phyloP scores from a whole-genome alignment of 169 alveolate species.

The Plasmodium cynomolgi region DNA sequence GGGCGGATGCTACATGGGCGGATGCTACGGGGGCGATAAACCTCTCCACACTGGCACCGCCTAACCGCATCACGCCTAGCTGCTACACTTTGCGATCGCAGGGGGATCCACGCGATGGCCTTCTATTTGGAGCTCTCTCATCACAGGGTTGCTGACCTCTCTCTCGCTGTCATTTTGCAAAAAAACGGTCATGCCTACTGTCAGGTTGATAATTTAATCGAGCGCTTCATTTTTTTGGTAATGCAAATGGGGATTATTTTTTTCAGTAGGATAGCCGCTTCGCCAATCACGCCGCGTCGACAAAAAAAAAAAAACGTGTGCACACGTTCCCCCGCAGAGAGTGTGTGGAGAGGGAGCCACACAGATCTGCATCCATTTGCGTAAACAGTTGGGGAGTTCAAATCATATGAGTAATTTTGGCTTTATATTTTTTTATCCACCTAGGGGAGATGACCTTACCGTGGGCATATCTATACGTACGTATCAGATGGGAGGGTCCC shows the following conservation, averaged over 20 bases:
- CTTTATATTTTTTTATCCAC: neutral
- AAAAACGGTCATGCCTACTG: neutral
- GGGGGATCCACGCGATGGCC: neutral
- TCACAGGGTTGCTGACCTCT: neutral
- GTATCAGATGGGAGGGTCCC: neutral
- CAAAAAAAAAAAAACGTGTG: neutral
- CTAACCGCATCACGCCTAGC: neutral
- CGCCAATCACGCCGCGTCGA: neutral
- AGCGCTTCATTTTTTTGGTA: neutral
- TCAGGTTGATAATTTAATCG: neutral
- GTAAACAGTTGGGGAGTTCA: neutral
- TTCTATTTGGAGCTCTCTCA: neutral
- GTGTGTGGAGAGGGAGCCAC: neutral
- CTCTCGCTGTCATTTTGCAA: neutral
- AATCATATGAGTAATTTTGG: neutral
- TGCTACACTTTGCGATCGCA: neutral
- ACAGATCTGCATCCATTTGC: neutral
- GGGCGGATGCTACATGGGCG: neutral
- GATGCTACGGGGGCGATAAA: neutral
- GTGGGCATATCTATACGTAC: neutral
- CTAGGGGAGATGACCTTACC: neutral
- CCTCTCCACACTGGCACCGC: neutral
- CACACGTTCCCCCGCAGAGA: neutral
- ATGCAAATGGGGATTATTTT: neutral
- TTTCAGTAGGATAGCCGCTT: neutral